A percentile compares a stretch with the other conserved stretches of the same genome.
Evolutionary conservation across 495 filamentous ascomycete genomes (phyloP).

Genomic region (Neurospora sp.): DNA sequence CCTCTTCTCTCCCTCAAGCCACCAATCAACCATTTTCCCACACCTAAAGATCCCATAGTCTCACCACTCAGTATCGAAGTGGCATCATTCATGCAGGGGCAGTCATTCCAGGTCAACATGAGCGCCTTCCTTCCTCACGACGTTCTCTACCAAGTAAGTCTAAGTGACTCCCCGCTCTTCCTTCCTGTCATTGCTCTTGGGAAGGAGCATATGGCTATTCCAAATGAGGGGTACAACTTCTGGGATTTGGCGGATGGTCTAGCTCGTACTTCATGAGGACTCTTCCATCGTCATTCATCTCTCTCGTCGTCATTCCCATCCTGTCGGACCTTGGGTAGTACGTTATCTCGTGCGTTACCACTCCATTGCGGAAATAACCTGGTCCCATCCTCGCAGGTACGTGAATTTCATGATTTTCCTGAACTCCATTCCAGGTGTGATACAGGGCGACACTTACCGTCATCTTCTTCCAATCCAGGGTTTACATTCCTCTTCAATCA

Average conservation of each 20-base stretch:
- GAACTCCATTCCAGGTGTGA: too few relatives aligned
- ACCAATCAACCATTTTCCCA: too few relatives aligned
- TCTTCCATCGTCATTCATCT: neutral
- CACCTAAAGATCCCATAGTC: too few relatives aligned
- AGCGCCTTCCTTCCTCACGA: neutral
- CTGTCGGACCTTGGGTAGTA: neutral
- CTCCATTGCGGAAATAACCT: neutral
- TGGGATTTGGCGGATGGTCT: neutral
- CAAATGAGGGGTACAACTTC: neutral
- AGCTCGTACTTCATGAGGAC: neutral
- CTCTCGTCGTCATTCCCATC: neutral
- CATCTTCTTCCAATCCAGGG: conserved; percentile 7
- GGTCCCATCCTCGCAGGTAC: too few relatives aligned
- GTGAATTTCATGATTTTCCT: too few relatives aligned
- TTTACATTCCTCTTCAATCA: conserved; percentile 14
- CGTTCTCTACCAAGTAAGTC: neutral
- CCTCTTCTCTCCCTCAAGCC: too few relatives aligned
- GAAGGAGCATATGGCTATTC: neutral
- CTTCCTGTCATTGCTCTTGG: neutral
- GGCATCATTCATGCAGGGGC: neutral
- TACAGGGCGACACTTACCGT: too few relatives aligned
- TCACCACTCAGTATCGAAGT: neutral
- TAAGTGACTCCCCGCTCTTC: neutral
- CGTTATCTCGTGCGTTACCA: neutral
- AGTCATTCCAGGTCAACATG: neutral